Conservation (phyloP, 306 rosid genomes). For the Cucumis melo region DNA sequence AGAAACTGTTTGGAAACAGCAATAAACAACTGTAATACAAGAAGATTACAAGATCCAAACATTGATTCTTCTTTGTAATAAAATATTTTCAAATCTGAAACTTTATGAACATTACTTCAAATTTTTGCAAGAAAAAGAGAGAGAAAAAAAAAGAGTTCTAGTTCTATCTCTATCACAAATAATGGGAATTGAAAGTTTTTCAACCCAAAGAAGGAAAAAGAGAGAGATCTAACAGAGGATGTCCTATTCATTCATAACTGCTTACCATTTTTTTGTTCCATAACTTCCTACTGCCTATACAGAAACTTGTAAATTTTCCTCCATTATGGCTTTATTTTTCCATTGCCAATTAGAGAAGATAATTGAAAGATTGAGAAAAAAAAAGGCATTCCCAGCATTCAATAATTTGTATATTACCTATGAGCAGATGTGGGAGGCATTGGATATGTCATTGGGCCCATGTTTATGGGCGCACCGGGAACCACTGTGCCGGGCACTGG, state of each 20-base stretch:
- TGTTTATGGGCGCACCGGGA: constrained; percentile 68
- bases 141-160: too few relatives aligned
- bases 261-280: not conserved
- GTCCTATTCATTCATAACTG: constrained; percentile 6
- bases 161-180: not conserved
- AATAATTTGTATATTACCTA: constrained; percentile 62
- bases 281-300: constrained; percentile 7
- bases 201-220: not conserved
- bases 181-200: not conserved
- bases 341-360: not conserved
- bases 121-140: not conserved
- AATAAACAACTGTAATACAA: not conserved
- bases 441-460: constrained; percentile 60
- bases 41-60: not conserved
- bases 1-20: not conserved
- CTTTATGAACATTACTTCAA: not conserved
- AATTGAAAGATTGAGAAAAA: not conserved
- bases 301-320: not conserved
- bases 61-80: not conserved
- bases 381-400: constrained; percentile 14
- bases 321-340: constrained; percentile 1
- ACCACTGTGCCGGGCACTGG: constrained; percentile 52
- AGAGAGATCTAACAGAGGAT: not conserved
- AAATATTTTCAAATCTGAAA: not conserved
- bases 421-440: constrained; percentile 63